Percentiles rank a stretch among this genome's conserved stretches.
Conservation (phyloP, 1,139 yeast genomes). For the Protomyces macrosporus region DNA sequence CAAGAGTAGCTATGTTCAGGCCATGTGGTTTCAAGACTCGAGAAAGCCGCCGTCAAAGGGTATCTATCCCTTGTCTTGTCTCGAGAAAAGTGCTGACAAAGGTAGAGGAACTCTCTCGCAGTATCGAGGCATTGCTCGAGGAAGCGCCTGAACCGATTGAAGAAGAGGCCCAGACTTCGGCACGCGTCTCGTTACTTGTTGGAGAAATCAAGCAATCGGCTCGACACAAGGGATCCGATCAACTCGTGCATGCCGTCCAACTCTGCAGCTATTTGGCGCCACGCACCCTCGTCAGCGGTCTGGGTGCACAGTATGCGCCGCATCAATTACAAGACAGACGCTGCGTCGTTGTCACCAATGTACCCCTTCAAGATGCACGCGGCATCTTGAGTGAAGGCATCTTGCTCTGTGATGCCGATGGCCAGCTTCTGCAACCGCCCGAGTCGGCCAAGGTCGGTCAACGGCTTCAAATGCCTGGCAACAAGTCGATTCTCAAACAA, state of each 20-base stretch:
- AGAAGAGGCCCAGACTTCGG: neutral
- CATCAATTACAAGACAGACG: neutral
- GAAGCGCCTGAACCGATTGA: neutral
- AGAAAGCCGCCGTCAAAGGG: neutral
- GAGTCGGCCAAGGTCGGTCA: constrained; percentile 1
- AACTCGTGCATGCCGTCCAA: constrained; percentile 1
- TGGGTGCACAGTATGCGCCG: neutral
- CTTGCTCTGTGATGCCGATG: constrained; percentile 6
- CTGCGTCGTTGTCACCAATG: constrained; percentile 16
- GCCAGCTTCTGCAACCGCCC: constrained; percentile 5
- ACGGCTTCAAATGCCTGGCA: constrained; percentile 7
- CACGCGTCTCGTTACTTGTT: neutral
- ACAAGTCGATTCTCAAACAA: constrained; percentile 5
- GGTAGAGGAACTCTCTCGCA: neutral
- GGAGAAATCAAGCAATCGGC: constrained; percentile 14
- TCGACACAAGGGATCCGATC: neutral
- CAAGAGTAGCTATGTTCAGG: neutral
- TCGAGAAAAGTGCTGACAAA: neutral
- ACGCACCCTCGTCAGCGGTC: constrained; percentile 16
- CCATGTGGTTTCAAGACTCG: neutral
- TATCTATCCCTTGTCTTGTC: neutral
- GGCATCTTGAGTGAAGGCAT: constrained; percentile 19
- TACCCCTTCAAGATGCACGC: constrained; percentile 6
- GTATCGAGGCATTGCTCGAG: neutral
- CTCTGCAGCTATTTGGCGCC: constrained; percentile 7